phyloP scores from a whole-genome alignment of 2,329 filamentous ascomycete genomes.

The Emergomyces pasteurianus region DNA sequence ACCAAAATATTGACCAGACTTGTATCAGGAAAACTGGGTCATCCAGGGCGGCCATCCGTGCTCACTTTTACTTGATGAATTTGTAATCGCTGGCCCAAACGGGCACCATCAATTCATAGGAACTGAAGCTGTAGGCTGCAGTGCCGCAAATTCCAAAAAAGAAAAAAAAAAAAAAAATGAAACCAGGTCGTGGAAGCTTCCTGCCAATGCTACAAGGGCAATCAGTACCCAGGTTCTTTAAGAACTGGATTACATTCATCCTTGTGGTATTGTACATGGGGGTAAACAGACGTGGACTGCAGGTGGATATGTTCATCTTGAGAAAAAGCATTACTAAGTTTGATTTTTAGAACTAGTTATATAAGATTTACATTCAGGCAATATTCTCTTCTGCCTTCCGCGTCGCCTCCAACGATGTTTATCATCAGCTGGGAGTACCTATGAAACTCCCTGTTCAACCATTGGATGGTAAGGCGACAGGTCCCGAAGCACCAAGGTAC shows the following conservation, averaged over 20 bases:
- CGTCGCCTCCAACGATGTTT: neutral
- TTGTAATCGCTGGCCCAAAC: neutral
- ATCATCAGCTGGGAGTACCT: neutral
- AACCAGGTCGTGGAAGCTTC: neutral
- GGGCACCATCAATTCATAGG: neutral
- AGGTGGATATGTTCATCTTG: neutral
- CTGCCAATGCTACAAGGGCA: neutral
- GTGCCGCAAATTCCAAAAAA: neutral
- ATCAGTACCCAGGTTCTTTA: neutral
- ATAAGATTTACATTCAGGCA: neutral
- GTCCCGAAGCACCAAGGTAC: too few species aligned
- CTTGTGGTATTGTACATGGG: neutral
- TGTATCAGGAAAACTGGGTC: neutral
- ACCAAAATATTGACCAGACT: neutral
- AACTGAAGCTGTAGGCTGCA: neutral
- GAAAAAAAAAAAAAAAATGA: neutral
- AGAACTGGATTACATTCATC: neutral
- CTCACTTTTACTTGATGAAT: neutral
- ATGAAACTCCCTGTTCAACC: neutral
- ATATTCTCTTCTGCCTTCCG: neutral
- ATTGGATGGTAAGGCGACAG: slow-evolving; percentile 2
- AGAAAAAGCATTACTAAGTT: neutral
- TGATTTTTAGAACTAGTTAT: neutral
- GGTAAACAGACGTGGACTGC: neutral
- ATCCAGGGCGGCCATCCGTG: neutral